These are phyloP conservation scores for Filobasidium floriforme DNA, from an alignment of 768 basidiomycete species.

Conservation along the genomic window DNA sequence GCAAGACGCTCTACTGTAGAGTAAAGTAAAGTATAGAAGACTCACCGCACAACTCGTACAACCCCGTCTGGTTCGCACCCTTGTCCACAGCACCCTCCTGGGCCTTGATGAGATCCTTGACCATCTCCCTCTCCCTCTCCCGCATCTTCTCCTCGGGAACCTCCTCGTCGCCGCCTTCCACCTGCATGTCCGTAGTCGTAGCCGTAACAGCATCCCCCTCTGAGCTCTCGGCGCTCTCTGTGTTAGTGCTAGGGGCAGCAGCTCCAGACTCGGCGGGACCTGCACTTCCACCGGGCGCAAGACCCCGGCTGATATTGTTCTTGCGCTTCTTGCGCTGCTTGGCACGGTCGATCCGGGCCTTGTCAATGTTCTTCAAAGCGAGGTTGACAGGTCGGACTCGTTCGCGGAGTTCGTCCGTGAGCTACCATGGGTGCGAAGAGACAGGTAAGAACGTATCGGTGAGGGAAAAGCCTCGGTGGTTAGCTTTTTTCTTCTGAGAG, in stretches of 20 bases:
- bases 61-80: conserved; percentile 66
- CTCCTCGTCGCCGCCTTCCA: conserved; percentile 11
- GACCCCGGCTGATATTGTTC: conserved; percentile 13
- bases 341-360: conserved; percentile 71
- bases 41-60: conserved; percentile 88
- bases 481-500: too few relatives aligned
- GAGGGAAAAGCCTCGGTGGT: too few relatives aligned
- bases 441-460: background rate
- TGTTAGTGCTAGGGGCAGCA: conserved; percentile 21
- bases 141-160: conserved; percentile 56
- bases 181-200: conserved; percentile 11
- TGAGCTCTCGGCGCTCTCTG: conserved; percentile 17
- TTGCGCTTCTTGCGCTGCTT: conserved; percentile 46
- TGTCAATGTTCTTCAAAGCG: conserved; percentile 69
- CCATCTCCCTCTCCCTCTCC: conserved; percentile 57
- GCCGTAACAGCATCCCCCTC: too few relatives aligned
- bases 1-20: too few relatives aligned
- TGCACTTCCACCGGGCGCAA: conserved; percentile 27
- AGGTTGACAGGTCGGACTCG: conserved; percentile 65
- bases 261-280: conserved; percentile 10
- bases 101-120: conserved; percentile 59
- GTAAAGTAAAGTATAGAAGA: too few relatives aligned
- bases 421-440: conserved; percentile 20
- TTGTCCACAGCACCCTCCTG: conserved; percentile 47
- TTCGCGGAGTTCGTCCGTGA: conserved; percentile 66